Conservation (phyloP, 768 basidiomycete genomes). For the Pulveroboletus sp. region DNA sequence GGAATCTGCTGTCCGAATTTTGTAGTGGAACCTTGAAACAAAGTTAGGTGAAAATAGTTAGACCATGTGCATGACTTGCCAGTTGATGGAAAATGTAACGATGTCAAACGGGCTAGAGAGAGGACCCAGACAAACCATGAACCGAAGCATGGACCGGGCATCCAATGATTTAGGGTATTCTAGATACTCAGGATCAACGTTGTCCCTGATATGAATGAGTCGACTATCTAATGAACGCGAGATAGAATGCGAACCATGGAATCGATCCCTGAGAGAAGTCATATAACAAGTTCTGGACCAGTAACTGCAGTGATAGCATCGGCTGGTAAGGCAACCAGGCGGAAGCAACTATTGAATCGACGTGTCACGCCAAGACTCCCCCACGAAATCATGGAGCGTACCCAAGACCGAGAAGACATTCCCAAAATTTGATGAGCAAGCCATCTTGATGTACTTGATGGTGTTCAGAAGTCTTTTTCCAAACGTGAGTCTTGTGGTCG, state of each 20-base stretch:
- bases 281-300: slow-evolving; percentile 32
- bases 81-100: slow-evolving; percentile 29
- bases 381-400: slow-evolving; percentile 7
- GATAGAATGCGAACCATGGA: slow-evolving; percentile 25
- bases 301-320: slow-evolving; percentile 31
- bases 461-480: slow-evolving; percentile 32
- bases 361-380: neutral
- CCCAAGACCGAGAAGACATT: slow-evolving; percentile 31
- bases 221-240: neutral
- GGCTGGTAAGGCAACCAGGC: slow-evolving; percentile 37
- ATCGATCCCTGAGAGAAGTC: slow-evolving; percentile 36
- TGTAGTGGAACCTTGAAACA: slow-evolving; percentile 27
- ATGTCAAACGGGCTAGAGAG: slow-evolving; percentile 36
- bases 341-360: slow-evolving; percentile 26
- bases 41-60: neutral
- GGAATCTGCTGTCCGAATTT: slow-evolving; percentile 24
- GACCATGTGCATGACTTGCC: slow-evolving; percentile 13
- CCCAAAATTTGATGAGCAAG: slow-evolving; percentile 35
- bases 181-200: slow-evolving; percentile 35
- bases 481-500: slow-evolving; percentile 6
- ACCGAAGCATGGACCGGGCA: slow-evolving; percentile 33
- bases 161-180: slow-evolving; percentile 28
- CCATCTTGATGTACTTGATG: slow-evolving; percentile 36
- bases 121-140: slow-evolving; percentile 34
- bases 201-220: slow-evolving; percentile 27